These are phyloP conservation scores for Acidiella bohemica DNA, from an alignment of 495 filamentous ascomycete species.

Conservation along the genomic window DNA sequence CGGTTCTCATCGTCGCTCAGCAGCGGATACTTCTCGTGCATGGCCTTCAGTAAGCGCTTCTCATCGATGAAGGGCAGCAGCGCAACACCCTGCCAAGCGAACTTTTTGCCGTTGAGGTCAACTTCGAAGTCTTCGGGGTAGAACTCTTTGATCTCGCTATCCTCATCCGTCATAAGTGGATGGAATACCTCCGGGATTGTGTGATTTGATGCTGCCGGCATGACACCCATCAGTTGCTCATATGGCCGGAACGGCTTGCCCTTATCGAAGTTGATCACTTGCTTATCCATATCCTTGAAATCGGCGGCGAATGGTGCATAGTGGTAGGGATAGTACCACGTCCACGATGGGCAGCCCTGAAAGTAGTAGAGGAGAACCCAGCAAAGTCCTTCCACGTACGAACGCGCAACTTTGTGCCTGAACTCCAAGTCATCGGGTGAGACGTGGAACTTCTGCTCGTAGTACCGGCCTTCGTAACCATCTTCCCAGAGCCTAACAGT, in stretches of 20 bases:
- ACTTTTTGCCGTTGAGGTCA: constrained; percentile 95
- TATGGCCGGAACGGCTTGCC: constrained; percentile 81
- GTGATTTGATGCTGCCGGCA: constrained; percentile 83
- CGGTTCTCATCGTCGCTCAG: constrained; percentile 62
- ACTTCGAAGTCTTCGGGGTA: constrained; percentile 89
- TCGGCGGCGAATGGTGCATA: constrained; percentile 96
- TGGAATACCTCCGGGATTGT: constrained; percentile 81
- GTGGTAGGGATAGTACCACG: constrained; percentile 97
- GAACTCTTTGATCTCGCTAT: constrained; percentile 91
- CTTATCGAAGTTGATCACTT: constrained; percentile 71
- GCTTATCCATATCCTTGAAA: constrained; percentile 70
- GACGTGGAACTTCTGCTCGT: constrained; percentile 92
- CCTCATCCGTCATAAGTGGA: constrained; percentile 67
- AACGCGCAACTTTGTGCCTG: constrained; percentile 76
- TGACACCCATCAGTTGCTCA: constrained; percentile 96
- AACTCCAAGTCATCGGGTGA: constrained; percentile 71
- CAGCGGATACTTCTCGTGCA: constrained; percentile 66
- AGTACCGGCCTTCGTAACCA: constrained; percentile 90
- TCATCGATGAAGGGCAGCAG: constrained; percentile 95
- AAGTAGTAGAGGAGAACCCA: constrained; percentile 99
- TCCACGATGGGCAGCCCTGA: constrained; percentile 95
- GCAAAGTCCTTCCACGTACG: constrained; percentile 91
- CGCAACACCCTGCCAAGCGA: constrained; percentile 93
- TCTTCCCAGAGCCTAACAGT: constrained; percentile 87
- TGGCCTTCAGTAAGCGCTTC: constrained; percentile 67